Conservation (phyloP, 2,329 filamentous ascomycete genomes). For the Penicillium griseofulvum region DNA sequence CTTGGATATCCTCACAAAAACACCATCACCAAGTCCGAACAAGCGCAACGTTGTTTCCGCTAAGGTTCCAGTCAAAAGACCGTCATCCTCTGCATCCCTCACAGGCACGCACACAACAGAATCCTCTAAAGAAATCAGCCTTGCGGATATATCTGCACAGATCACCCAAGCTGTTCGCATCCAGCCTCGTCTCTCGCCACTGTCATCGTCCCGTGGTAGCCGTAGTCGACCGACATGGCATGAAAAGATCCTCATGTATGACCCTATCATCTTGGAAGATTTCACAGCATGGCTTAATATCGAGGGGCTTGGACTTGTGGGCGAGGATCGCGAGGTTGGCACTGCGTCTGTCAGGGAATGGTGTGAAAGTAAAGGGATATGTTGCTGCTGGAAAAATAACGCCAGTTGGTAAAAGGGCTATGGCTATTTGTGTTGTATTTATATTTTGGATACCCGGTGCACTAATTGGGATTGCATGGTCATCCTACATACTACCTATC, state of each 20-base stretch:
- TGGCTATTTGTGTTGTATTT: not conserved
- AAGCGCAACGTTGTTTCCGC: constrained; percentile 12
- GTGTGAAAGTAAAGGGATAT: constrained; percentile 85
- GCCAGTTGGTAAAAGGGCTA: constrained; percentile 10
- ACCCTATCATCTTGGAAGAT: constrained; percentile 85
- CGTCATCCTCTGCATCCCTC: not conserved
- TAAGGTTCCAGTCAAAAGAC: constrained; percentile 8
- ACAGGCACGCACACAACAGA: not conserved
- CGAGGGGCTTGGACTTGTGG: constrained; percentile 61
- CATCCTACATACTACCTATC: not conserved
- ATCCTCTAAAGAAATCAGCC: constrained; percentile 18
- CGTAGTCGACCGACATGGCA: constrained; percentile 65
- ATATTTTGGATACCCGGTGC: not conserved
- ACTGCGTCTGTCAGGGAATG: constrained; percentile 73
- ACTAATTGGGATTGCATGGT: not conserved
- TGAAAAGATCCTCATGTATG: constrained; percentile 91
- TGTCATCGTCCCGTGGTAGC: constrained; percentile 34
- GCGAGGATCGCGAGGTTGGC: constrained; percentile 64
- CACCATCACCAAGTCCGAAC: constrained; percentile 6
- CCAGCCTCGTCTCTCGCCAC: constrained; percentile 31
- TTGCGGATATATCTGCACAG: constrained; percentile 42
- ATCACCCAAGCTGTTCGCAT: constrained; percentile 51
- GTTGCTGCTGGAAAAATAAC: constrained; percentile 66
- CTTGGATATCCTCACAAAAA: constrained; percentile 15
- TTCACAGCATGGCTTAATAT: constrained; percentile 78